Percentiles rank a stretch among this genome's conserved stretches.
Evolutionary conservation across 1,284 basidiomycete genomes (phyloP).

Genomic region (Cerrena zonata): DNA sequence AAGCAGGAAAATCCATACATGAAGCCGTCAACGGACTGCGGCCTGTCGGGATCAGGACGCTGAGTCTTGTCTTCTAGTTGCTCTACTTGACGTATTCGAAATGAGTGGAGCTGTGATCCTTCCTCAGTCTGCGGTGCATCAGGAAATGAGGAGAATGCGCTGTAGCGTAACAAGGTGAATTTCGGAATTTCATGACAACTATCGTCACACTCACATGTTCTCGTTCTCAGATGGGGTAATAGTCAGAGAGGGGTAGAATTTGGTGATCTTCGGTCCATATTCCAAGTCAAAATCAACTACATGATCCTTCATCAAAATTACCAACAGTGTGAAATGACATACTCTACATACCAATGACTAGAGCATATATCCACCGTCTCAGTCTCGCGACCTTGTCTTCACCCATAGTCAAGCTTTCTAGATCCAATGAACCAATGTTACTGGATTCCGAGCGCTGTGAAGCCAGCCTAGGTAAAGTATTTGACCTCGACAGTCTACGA

Average conservation of each 20-base stretch:
- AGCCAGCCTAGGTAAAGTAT: conserved; percentile 33
- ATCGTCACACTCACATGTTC: conserved; percentile 66
- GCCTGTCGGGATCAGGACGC: conserved; percentile 28
- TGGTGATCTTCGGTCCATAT: conserved; percentile 76
- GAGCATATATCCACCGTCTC: conserved; percentile 72
- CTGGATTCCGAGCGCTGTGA: conserved; percentile 10
- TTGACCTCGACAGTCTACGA: conserved; percentile 32
- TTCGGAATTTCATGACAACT: conserved; percentile 9
- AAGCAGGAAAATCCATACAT: conserved; percentile 84
- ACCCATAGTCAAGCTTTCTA: conserved; percentile 38
- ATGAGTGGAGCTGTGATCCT: conserved; percentile 68
- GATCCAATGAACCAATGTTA: conserved; percentile 13
- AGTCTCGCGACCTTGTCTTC: conserved; percentile 46
- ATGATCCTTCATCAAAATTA: conserved; percentile 10
- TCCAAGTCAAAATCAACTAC: conserved; percentile 85
- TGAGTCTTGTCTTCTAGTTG: conserved; percentile 22
- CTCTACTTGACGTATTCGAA: conserved; percentile 52
- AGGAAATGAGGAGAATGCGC: conserved; percentile 92
- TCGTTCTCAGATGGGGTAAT: conserved; percentile 66
- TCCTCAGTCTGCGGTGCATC: conserved; percentile 81
- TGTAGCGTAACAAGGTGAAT: conserved; percentile 26
- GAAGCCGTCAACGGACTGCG: conserved; percentile 53
- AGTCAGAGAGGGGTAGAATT: conserved; percentile 58
- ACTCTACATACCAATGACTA: conserved; percentile 70
- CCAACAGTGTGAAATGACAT: background rate